Conservation (phyloP, 2,329 filamentous ascomycete species). For the Didymella pinodella region DNA sequence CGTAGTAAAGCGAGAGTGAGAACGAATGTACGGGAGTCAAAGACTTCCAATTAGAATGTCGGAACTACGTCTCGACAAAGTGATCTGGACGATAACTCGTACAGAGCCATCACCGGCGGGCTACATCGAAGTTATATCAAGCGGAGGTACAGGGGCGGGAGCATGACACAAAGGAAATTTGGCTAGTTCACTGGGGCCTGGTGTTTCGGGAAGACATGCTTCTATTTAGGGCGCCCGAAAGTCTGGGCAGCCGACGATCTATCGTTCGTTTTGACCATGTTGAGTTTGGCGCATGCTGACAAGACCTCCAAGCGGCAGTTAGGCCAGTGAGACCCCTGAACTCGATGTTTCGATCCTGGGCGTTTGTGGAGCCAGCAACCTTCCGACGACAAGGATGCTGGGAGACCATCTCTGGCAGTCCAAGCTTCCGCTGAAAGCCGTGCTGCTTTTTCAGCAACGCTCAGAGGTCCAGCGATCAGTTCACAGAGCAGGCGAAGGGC, state of each 20-base stretch:
- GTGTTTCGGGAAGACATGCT: conserved; percentile 19
- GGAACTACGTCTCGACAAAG: conserved; percentile 27
- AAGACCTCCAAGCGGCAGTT: conserved; percentile 20
- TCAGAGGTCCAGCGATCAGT: background rate
- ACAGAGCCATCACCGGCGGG: conserved; percentile 15
- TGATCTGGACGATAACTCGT: conserved; percentile 37
- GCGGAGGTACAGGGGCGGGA: conserved; percentile 21
- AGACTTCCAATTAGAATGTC: conserved; percentile 40
- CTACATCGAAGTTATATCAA: conserved; percentile 35
- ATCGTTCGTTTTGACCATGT: conserved; percentile 18
- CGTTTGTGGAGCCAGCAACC: conserved; percentile 29
- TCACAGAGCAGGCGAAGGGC: background rate
- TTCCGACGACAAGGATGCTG: conserved; percentile 6
- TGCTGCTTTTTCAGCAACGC: conserved; percentile 1
- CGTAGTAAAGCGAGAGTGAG: conserved; percentile 37
- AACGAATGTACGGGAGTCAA: conserved; percentile 52
- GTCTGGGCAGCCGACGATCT: conserved; percentile 33
- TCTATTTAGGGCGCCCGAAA: conserved; percentile 31
- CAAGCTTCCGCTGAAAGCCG: conserved; percentile 11
- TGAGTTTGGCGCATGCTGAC: conserved; percentile 20
- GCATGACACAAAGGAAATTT: conserved; percentile 36
- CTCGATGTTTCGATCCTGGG: conserved; percentile 24
- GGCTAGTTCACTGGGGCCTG: conserved; percentile 37
- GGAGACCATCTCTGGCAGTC: background rate
- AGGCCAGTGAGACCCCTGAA: conserved; percentile 27